These are phyloP conservation scores for Taiozyma sp. DNA, from an alignment of 1,139 yeast genomes.

Conservation along the genomic window DNA sequence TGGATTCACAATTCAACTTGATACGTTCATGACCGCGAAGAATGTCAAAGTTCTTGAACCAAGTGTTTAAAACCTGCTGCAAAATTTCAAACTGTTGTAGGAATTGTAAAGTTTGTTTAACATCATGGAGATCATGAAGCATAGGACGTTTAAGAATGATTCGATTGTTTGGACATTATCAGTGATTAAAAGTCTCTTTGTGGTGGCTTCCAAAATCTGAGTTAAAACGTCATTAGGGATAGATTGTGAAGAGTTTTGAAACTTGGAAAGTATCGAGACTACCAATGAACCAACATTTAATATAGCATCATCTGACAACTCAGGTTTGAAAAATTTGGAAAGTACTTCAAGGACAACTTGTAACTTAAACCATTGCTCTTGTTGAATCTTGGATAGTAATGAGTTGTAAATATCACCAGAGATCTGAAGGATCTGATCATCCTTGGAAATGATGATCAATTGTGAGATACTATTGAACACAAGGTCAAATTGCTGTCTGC, in stretches of 20 bases:
- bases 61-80: slow-evolving; percentile 50
- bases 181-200: slow-evolving; percentile 57
- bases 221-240: slow-evolving; percentile 44
- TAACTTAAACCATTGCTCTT: slow-evolving; percentile 41
- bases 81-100: slow-evolving; percentile 38
- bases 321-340: slow-evolving; percentile 66
- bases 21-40: slow-evolving; percentile 71
- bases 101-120: slow-evolving; percentile 56
- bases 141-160: slow-evolving; percentile 69
- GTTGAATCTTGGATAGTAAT: slow-evolving; percentile 48
- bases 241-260: slow-evolving; percentile 27
- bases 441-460: slow-evolving; percentile 52
- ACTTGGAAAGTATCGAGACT: slow-evolving; percentile 57
- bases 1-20: slow-evolving; percentile 63
- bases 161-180: slow-evolving; percentile 69
- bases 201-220: slow-evolving; percentile 67
- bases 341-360: slow-evolving; percentile 54
- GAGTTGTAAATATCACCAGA: slow-evolving; percentile 72
- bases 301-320: slow-evolving; percentile 74
- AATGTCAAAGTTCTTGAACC: slow-evolving; percentile 80
- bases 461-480: slow-evolving; percentile 49
- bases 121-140: slow-evolving; percentile 62
- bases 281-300: slow-evolving; percentile 67
- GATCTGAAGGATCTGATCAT: slow-evolving; percentile 73
- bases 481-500: slow-evolving; percentile 37